Base-by-base conservation (phyloP, 1,139 yeast species). In the Hanseniaspora uvarum region DNA sequence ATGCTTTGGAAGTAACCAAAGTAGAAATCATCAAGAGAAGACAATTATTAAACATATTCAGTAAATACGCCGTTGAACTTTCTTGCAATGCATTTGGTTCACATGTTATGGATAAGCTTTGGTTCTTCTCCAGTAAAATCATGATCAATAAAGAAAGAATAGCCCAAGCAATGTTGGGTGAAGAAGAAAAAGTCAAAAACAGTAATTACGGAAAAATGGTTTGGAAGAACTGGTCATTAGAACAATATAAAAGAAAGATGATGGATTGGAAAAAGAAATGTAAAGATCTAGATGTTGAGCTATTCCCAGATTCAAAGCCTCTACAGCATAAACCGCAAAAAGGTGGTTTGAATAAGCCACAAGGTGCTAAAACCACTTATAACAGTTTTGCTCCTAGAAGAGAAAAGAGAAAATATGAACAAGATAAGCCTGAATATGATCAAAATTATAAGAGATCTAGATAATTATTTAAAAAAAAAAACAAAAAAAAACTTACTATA, bases 191-290 rank as follows among this genome's bases (percentile, higher is more conserved):
- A 59, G 84, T 92, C 40, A 88, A 92, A 69, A 86, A 83, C 59
- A 84, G 95, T 65, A 77, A 74, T 24, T 92, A 92, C 63, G 98
- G 98, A 46, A 79, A 84, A 65, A 76, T 81, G 60, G 97, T 92
- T 1, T 92, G 97, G 97, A 86, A 85, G 64, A 92, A 89, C 66
- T 92, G 97, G 97, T 70, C 77, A 33, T 77, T 88, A 82, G 96
- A 87, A 64, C 69, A 80, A 61, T 86, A 81, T 63, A 67, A 72
- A 12, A 76, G 96, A 65, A 82, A 82, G 68, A 80, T 83, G 65
- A 78, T 74, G 63, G 95, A 87, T 63, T 88, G 96, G 96, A 86
- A 84, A 69, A 72, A 76, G 46, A 62, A 78, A 37, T 78, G 86
- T 34, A 87, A 84, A 63, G 81, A 81, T 52, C 85, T 82, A 62